phyloP scores from a whole-genome alignment of 768 basidiomycete species.

The Sarcodon aspratus region DNA sequence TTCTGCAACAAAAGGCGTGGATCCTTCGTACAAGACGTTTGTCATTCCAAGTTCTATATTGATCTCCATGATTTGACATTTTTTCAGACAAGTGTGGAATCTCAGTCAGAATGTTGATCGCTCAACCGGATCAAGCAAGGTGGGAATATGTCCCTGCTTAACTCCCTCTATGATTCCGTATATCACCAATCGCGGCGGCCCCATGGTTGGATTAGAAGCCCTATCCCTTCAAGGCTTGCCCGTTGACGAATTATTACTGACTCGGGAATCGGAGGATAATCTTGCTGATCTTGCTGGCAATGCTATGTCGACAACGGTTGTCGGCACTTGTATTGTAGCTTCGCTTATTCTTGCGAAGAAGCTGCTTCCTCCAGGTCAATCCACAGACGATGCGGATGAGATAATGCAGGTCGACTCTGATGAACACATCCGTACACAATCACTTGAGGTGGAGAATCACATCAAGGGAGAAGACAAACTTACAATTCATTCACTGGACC shows the following conservation, averaged over 20 bases:
- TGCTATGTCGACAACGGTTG: constrained; percentile 96
- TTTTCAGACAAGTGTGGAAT: constrained; percentile 82
- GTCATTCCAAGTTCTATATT: constrained; percentile 10
- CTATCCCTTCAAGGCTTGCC: constrained; percentile 92
- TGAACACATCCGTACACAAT: constrained; percentile 3
- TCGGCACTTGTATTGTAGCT: constrained; percentile 80
- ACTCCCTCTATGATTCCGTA: constrained; percentile 97
- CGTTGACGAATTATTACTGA: constrained; percentile 82
- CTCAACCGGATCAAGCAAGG: constrained; percentile 66
- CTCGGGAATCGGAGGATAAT: constrained; percentile 88
- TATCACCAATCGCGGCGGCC: constrained; percentile 90
- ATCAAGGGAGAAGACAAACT: constrained; percentile 69
- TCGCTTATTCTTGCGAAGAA: constrained; percentile 61
- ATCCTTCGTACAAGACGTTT: constrained; percentile 84
- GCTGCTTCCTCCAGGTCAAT: constrained; percentile 56
- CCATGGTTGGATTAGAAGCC: constrained; percentile 90
- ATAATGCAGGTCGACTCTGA: constrained; percentile 13
- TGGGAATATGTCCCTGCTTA: constrained; percentile 85
- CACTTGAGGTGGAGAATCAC: constrained; percentile 29
- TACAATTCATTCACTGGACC: constrained; percentile 49
- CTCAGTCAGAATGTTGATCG: constrained; percentile 95
- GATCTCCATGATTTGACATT: not conserved
- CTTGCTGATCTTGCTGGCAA: constrained; percentile 92
- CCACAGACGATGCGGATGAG: constrained; percentile 45
- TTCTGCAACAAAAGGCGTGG: constrained; percentile 68